Base-by-base conservation (phyloP, 225 moss, liverwort and hornwort species). In the Pleurozium schreberi region DNA sequence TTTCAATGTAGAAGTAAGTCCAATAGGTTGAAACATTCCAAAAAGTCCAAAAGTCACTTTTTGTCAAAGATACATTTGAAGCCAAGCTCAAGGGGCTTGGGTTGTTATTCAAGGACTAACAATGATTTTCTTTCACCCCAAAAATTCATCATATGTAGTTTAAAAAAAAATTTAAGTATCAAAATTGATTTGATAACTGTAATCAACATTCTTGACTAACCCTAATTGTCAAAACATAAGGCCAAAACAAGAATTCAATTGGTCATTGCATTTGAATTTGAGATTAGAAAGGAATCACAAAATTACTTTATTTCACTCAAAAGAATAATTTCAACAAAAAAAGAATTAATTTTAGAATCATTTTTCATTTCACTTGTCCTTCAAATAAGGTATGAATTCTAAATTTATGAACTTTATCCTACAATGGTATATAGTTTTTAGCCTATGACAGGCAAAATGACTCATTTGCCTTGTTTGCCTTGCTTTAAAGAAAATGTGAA, bases 211-310 rank as follows among this genome's bases (percentile, higher is more conserved):
- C 4, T 50, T 34, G 34, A 75, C 8, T 75, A 21, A 34, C 3
- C 13, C 0, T 33, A 0, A 19, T 0, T 20, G 33, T 33, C 8
- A 50, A 75, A 75, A 33, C 2, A 20, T 33, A 7, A 49, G 1
- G 0, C 6, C 12, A 5, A 34, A 21, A 52, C 0, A 21, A 14
- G 13, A 34, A 75, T 50, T 52, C 22, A 20, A 75, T 75, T 50
- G 21, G 3, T 34, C 21, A 75, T 1, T 52, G 5, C 50, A 52
- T 52, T 34, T 75, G 34, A 20, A 28, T 75, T 75, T 75, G 75
- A 21, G 8, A 50, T 13, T 3, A 75, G 8, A 34, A 50, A 33
- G 1, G 7, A 5, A 33, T 25, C 3, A 1, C 2, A 13, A 75
- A 5, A 34, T 33, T 8, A 14, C 1, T 21, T 75, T 22, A 75